Evolutionary conservation across 1,284 basidiomycete genomes (phyloP), one percentile per base, ranked within the genome.

Genomic region (Trichosporon coremiiforme): DNA sequence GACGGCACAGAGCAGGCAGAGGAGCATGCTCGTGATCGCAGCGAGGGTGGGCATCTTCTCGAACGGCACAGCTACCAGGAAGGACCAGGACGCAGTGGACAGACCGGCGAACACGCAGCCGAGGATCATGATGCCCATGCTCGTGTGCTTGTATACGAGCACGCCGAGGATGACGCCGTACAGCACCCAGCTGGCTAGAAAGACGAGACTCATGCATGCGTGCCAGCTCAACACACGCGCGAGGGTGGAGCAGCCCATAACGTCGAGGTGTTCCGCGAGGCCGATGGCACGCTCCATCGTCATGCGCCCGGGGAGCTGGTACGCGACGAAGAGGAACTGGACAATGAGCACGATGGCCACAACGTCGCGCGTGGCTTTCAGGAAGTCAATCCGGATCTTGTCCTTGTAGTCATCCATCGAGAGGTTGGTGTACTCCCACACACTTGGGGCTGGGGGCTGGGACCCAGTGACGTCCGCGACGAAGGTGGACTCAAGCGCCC

Each of bases 401-500:
- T 87, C 87, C 13, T 80, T 76, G 72, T 90, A 87, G 69, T 91
- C 85, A 31, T 87, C 83, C 70, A 91, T 90, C 0, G 89, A 89
- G 73, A 88, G 85, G 71, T 87, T 86, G 0, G 90, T 88, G 78
- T 88, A 93, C 0, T 90, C 90, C 89, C 90, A 90, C 77, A 90
- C 88, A 41, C 87, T 77, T 0, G 91, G 90, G 0, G 86, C 86
- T 7, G 86, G 85, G 7, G 78, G 76, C 22, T 65, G n/a, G 6
- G 84, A 79, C 0, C 88, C 89, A 0, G 90, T 88, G 73, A 86
- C 86, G 9, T 91, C 82, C 71, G 89, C 86, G 36, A 92, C 89
- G 72, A 91, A 87, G 7, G 89, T 88, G 89, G 87, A 85, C 75
- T 93, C 91, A 38, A 93, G 84, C 4, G 91, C 90, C 86, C 90